Conservation (phyloP, 176 grass and related monocot species). For the Carex myosuroides region DNA sequence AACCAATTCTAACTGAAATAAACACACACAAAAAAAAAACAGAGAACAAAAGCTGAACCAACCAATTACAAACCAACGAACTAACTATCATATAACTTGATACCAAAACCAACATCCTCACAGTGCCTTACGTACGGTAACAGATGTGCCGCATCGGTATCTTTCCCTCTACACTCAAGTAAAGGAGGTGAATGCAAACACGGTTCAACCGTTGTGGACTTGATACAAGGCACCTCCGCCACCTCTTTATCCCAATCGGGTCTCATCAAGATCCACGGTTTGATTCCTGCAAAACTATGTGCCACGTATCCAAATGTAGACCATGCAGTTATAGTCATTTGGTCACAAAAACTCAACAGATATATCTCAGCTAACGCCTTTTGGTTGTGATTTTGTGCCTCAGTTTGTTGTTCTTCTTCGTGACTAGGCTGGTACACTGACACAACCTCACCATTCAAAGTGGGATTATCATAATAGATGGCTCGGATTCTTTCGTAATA, state of each 20-base stretch:
- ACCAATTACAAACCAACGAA: background rate
- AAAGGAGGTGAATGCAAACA: slow-evolving; percentile 84
- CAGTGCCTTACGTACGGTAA: slow-evolving; percentile 69
- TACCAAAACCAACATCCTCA: slow-evolving; percentile 64
- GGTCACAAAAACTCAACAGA: slow-evolving; percentile 78
- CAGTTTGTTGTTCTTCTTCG: slow-evolving; percentile 79
- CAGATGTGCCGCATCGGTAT: slow-evolving; percentile 46
- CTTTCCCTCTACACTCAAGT: slow-evolving; percentile 46
- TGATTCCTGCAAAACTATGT: slow-evolving; percentile 65
- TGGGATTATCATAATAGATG: slow-evolving; percentile 77
- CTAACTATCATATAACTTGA: slow-evolving; percentile 67
- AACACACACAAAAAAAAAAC: background rate
- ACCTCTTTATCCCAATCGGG: slow-evolving; percentile 52
- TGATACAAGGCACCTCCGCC: slow-evolving; percentile 46
- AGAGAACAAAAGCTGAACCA: background rate
- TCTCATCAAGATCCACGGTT: slow-evolving; percentile 76
- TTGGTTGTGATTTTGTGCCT: slow-evolving; percentile 80
- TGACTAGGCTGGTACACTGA: slow-evolving; percentile 87
- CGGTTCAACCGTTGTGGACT: slow-evolving; percentile 67
- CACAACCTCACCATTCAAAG: slow-evolving; percentile 50
- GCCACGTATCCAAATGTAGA: slow-evolving; percentile 91
- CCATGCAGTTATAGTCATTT: slow-evolving; percentile 73
- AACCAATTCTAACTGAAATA: slow-evolving; percentile 22
- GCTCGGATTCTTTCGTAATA: slow-evolving; percentile 79
- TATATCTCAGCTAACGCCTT: slow-evolving; percentile 84